Evolutionary conservation across 164 flowering plant genomes (phyloP).

Genomic region (Chimonanthus praecox): DNA sequence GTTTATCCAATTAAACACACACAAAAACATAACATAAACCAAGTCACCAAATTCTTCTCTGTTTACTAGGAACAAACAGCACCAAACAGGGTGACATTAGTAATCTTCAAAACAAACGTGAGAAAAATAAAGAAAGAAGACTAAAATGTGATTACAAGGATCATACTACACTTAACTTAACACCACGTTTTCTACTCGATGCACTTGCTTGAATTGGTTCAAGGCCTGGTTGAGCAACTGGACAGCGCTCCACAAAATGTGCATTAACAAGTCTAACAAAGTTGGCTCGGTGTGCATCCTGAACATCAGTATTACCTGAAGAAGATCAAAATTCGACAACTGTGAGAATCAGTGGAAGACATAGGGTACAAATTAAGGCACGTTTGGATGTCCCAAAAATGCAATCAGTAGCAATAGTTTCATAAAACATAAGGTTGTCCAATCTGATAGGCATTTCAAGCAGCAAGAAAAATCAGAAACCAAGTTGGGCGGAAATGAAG

Average conservation of each 20-base stretch:
- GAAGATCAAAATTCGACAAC: not conserved
- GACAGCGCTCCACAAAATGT: slow-evolving; percentile 85
- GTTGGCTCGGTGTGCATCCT: slow-evolving; percentile 38
- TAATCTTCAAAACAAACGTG: not conserved
- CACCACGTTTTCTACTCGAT: slow-evolving; percentile 41
- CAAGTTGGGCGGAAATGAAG: not conserved
- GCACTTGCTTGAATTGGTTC: slow-evolving; percentile 32
- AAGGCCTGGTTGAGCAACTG: slow-evolving; percentile 60
- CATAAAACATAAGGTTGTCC: not conserved
- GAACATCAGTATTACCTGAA: slow-evolving; percentile 36
- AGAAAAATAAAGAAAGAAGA: not conserved
- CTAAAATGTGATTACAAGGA: not conserved
- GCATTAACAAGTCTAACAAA: slow-evolving; percentile 55
- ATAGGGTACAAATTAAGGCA: not conserved
- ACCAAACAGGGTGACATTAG: not conserved
- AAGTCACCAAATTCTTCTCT: not conserved
- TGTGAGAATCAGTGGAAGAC: not conserved
- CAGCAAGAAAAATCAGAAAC: not conserved
- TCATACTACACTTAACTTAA: slow-evolving; percentile 25
- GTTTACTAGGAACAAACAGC: not conserved
- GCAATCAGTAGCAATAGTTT: not conserved
- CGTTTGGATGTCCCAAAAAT: not conserved
- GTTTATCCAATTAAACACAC: too few species aligned
- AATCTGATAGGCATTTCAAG: not conserved
- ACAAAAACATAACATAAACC: not conserved